Evolutionary conservation across 345 rosid species (phyloP).

Genomic region (Murraya paniculata): DNA sequence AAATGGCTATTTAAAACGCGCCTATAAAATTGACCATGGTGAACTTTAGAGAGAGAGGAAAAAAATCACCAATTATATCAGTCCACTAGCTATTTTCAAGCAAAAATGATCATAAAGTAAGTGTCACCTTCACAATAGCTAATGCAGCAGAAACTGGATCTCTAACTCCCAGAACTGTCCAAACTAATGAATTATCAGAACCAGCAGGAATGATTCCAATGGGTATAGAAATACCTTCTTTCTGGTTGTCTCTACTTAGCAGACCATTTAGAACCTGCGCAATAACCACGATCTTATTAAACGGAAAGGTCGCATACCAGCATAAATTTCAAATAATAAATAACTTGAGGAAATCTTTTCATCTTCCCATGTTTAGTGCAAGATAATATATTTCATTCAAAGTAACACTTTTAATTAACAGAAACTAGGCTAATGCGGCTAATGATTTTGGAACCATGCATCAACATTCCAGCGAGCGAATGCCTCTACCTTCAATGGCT

Average conservation of each 20-base stretch:
- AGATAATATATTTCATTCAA: background rate
- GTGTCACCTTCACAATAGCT: conserved; percentile 83
- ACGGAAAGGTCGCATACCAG: conserved; percentile 3
- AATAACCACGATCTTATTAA: conserved; percentile 16
- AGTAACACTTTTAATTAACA: background rate
- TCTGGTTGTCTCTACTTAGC: conserved; percentile 81
- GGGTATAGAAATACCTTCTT: conserved; percentile 98
- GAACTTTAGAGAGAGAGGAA: background rate
- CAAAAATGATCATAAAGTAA: conserved; percentile 1
- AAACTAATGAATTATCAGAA: conserved; percentile 94
- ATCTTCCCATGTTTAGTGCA: background rate
- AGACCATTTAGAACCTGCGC: conserved; percentile 91
- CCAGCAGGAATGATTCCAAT: conserved; percentile 99
- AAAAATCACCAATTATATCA: background rate
- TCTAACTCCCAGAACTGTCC: conserved; percentile 97
- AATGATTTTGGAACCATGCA: background rate
- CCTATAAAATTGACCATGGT: background rate
- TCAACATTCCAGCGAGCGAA: conserved; percentile 2
- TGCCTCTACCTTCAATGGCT: conserved; percentile 4
- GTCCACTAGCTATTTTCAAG: background rate
- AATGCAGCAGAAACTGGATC: conserved; percentile 98
- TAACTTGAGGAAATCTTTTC: background rate
- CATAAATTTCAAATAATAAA: background rate
- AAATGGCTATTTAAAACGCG: background rate
- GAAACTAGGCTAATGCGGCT: background rate